Conservation (phyloP, 2,329 filamentous ascomycete genomes). For the Lojkania enalia region DNA sequence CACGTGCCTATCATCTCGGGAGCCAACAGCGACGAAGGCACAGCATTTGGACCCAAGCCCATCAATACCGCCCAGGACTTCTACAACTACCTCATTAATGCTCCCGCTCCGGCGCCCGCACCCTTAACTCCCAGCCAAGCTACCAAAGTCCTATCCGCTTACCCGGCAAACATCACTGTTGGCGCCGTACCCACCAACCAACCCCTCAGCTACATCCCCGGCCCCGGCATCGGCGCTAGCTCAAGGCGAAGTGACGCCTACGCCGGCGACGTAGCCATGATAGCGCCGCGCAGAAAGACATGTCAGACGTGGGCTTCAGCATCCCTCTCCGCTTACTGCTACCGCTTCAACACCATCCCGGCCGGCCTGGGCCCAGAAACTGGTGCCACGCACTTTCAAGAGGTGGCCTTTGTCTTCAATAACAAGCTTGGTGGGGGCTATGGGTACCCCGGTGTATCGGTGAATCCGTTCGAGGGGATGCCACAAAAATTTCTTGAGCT, state of each 20-base stretch:
- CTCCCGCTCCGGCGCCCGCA: slow-evolving; percentile 25
- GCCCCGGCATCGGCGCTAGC: slow-evolving; percentile 37
- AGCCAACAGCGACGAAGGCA: slow-evolving; percentile 68
- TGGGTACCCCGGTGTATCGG: slow-evolving; percentile 29
- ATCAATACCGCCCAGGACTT: slow-evolving; percentile 62
- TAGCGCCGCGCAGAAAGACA: slow-evolving; percentile 58
- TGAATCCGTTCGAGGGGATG: slow-evolving; percentile 42
- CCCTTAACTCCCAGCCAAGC: slow-evolving; percentile 28
- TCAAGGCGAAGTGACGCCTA: slow-evolving; percentile 58
- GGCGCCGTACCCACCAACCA: slow-evolving; percentile 28
- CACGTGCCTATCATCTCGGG: slow-evolving; percentile 66
- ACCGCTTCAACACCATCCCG: slow-evolving; percentile 63
- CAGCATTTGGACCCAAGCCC: slow-evolving; percentile 56
- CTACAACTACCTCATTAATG: slow-evolving; percentile 44
- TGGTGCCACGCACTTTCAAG: slow-evolving; percentile 59
- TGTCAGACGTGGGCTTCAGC: slow-evolving; percentile 56
- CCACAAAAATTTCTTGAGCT: slow-evolving; percentile 44
- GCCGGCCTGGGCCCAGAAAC: slow-evolving; percentile 48
- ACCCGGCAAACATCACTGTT: slow-evolving; percentile 22
- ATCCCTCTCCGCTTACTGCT: slow-evolving; percentile 60
- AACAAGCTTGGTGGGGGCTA: slow-evolving; percentile 51
- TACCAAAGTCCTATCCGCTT: slow-evolving; percentile 16
- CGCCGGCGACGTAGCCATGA: slow-evolving; percentile 59
- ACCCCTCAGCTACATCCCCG: slow-evolving; percentile 11
- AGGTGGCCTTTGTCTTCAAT: slow-evolving; percentile 54